Evolutionary conservation across 1,284 basidiomycete genomes (phyloP), one percentile per base, ranked within the genome.

Genomic region (Psilocybe mexicana): DNA sequence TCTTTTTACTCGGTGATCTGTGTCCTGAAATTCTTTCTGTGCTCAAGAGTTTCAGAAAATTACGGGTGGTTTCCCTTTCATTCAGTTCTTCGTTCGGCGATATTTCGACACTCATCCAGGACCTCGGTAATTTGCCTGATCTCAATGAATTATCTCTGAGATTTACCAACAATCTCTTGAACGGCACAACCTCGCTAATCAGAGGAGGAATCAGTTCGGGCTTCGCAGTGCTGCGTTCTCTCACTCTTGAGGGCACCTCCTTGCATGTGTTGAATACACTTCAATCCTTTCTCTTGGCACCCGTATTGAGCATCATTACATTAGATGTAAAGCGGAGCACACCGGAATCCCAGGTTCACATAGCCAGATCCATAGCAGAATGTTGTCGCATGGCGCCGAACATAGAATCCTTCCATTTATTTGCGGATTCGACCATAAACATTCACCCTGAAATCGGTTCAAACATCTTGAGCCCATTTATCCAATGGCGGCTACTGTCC

Each of bases 1-100:
- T 65, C 18, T 26, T 33, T 2, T 38, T 65, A 8, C 35, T 18
- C 1, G 63, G 63, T 10, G 10, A 42, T 11, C 48, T 63, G 11
- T 49, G 52, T 12, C 10, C 14, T 2, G 49, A 59, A 2, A 50
- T 18, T 18, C 18, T 52, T 8, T 36, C 60, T 12, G n/a, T 6
- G 24, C 28, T 52, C 60, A 33, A 3, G 10, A 26, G 38, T 49
- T 63, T 63, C 24, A n/a, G n/a, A 24, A n/a, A 18, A 11, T 52
- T 63, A 18, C 51, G 55, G 40, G 40, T 18, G 18, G 23, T 63
- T 23, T 48, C 38, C n/a, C 26, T 61, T 12, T 48, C 50, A 4
- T 49, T 55, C 18, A 18, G 18, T 18, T 18, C 18, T 18, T 18
- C 18, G 18, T 18, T 18, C 18, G 18, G 18, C 28, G 36, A 56